Percentiles rank a stretch among this genome's conserved stretches.
phyloP scores from a whole-genome alignment of 148 eudicot genomes.

The Persicaria tinctoria region DNA sequence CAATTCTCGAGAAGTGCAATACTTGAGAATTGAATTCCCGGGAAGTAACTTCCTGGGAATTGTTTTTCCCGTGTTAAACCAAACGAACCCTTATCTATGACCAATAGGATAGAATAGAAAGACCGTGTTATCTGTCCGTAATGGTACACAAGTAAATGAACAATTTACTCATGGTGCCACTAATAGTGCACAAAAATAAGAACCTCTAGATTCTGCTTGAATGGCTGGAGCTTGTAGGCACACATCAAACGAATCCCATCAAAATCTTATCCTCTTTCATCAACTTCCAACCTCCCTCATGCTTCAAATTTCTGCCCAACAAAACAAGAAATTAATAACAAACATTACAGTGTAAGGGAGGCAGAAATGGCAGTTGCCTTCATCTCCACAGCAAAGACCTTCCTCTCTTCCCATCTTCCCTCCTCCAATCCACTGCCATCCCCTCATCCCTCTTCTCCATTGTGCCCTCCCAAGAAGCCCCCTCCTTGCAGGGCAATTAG shows the following conservation, averaged over 20 bases:
- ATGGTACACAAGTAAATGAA: no score
- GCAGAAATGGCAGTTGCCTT: constrained; percentile 54
- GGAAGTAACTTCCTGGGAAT: no score
- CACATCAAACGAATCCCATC: constrained; percentile 1
- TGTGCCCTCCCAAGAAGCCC: constrained; percentile 6
- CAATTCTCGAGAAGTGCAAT: no score
- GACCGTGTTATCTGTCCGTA: no score
- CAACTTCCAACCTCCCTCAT: neutral
- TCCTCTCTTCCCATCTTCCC: constrained; percentile 23
- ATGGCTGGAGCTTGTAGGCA: neutral
- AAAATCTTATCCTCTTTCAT: constrained; percentile 5
- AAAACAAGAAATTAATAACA: constrained; percentile 5
- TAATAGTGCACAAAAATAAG: no score
- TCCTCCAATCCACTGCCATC: constrained; percentile 22
- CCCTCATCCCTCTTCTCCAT: constrained; percentile 19
- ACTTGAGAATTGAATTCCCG: no score
- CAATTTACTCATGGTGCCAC: no score
- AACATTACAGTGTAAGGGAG: neutral
- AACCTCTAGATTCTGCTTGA: neutral
- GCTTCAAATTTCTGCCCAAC: constrained; percentile 16
- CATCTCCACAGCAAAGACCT: constrained; percentile 50
- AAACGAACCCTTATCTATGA: no score
- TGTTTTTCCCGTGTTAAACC: no score
- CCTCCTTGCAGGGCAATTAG: constrained; percentile 29
- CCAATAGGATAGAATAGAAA: no score